Conservation (phyloP, 164 flowering plant species). For the Paratinospora sagittata region DNA sequence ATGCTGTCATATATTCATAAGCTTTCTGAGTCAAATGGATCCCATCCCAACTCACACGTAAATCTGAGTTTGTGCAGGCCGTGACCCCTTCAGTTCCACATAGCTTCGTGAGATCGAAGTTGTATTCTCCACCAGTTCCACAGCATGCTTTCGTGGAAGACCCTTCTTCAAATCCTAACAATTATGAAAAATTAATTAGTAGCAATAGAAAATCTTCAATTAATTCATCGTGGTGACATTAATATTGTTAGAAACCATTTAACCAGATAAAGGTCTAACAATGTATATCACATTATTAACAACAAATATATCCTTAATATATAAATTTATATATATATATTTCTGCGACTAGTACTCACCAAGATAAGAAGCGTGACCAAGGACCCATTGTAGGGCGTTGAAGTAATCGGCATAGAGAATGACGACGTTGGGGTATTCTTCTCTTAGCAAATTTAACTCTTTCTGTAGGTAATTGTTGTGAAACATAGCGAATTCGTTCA, state of each 20-base stretch:
- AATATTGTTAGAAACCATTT: no score
- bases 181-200: no score
- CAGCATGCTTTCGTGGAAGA: slow-evolving; percentile 9
- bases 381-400: no score
- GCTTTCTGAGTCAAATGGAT: slow-evolving; percentile 7
- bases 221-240: no score
- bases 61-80: background rate
- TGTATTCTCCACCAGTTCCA: slow-evolving; percentile 13
- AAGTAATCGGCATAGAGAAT: slow-evolving; percentile 14
- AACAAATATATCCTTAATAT: no score
- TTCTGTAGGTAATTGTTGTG: slow-evolving; percentile 18
- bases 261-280: no score
- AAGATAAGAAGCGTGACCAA: background rate
- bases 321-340: background rate
- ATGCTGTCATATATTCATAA: no score
- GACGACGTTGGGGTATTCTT: slow-evolving; percentile 15
- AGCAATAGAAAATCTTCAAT: no score
- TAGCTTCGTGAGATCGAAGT: slow-evolving; percentile 2
- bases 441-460: slow-evolving; percentile 8
- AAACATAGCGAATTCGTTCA: slow-evolving; percentile 12
- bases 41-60: slow-evolving; percentile 6
- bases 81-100: slow-evolving; percentile 2
- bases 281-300: no score
- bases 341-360: background rate
- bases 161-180: background rate